A percentile compares a stretch with the other conserved stretches of the same genome.
phyloP scores from a whole-genome alignment of 352 stramenopile species.

The Phytophthora lateralis region DNA sequence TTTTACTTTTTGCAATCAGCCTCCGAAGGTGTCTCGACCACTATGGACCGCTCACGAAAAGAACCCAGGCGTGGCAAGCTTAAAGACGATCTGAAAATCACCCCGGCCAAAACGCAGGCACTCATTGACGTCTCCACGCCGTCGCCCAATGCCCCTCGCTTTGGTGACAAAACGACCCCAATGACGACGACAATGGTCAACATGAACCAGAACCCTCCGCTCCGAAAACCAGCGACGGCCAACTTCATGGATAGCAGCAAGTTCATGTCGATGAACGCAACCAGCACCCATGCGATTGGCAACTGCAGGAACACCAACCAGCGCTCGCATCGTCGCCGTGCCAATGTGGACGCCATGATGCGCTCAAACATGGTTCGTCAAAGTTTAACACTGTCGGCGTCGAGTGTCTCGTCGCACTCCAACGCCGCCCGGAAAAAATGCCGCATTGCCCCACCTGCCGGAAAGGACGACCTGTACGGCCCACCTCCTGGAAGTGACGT shows the following conservation, averaged over 20 bases:
- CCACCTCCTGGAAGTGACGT: conserved; percentile 56
- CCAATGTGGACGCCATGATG: conserved; percentile 77
- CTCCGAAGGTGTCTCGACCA: conserved; percentile 5
- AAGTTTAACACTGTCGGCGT: conserved; percentile 49
- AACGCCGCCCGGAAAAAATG: conserved; percentile 21
- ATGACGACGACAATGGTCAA: conserved; percentile 32
- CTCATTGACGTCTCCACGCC: conserved; percentile 73
- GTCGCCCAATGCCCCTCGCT: conserved; percentile 34
- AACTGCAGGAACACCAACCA: conserved; percentile 28
- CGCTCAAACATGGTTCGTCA: conserved; percentile 65
- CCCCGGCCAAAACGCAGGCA: conserved; percentile 56
- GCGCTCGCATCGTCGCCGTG: conserved; percentile 43
- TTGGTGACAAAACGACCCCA: conserved; percentile 21
- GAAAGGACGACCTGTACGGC: conserved; percentile 40
- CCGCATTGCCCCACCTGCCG: conserved; percentile 18
- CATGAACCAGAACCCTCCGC: conserved; percentile 35
- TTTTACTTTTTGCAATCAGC: conserved; percentile 25
- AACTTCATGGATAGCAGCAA: conserved; percentile 68
- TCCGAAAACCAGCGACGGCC: conserved; percentile 41
- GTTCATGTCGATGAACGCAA: conserved; percentile 44
- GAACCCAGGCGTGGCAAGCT: conserved; percentile 27
- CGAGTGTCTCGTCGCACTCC: conserved; percentile 35
- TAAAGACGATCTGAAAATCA: conserved; percentile 48
- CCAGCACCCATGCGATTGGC: conserved; percentile 33
- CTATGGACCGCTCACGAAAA: conserved; percentile 48